These are phyloP conservation scores for Aspergillus coremiiformis DNA, from an alignment of 495 filamentous ascomycete genomes.

Conservation along the genomic window DNA sequence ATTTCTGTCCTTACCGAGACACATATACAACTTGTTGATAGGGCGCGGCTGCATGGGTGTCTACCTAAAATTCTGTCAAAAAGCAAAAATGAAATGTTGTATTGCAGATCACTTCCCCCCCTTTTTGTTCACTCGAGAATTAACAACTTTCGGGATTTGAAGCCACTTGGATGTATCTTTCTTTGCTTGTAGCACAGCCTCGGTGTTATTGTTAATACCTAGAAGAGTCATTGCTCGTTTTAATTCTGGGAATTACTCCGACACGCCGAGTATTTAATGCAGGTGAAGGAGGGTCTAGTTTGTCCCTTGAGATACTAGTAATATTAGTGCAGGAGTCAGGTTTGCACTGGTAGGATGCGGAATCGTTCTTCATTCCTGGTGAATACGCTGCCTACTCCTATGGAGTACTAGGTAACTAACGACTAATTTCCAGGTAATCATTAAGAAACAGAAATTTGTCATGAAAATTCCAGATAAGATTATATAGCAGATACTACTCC, in stretches of 20 bases:
- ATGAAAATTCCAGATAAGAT: not conserved
- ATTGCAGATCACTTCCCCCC: not conserved
- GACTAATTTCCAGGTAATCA: not conserved
- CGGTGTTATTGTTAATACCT: not conserved
- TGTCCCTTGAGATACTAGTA: not conserved
- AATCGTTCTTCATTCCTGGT: not conserved
- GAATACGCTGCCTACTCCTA: not conserved
- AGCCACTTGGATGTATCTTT: not conserved
- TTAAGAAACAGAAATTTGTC: not conserved
- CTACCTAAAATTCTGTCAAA: constrained; percentile 1
- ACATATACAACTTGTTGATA: not conserved
- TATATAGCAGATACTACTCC: not conserved
- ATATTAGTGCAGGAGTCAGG: not conserved
- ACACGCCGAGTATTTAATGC: not conserved
- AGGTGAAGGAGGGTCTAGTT: not conserved
- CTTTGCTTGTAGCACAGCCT: not conserved
- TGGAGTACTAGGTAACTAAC: too few relatives aligned
- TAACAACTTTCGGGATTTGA: not conserved
- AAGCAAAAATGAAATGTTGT: not conserved
- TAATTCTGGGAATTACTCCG: not conserved
- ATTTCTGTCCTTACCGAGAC: not conserved
- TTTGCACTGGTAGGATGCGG: not conserved
- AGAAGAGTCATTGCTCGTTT: not conserved
- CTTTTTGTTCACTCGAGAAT: not conserved
- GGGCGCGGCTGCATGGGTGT: not conserved